phyloP scores from a whole-genome alignment of 2,329 filamentous ascomycete species.

The Chaetomiaceae sp. region DNA sequence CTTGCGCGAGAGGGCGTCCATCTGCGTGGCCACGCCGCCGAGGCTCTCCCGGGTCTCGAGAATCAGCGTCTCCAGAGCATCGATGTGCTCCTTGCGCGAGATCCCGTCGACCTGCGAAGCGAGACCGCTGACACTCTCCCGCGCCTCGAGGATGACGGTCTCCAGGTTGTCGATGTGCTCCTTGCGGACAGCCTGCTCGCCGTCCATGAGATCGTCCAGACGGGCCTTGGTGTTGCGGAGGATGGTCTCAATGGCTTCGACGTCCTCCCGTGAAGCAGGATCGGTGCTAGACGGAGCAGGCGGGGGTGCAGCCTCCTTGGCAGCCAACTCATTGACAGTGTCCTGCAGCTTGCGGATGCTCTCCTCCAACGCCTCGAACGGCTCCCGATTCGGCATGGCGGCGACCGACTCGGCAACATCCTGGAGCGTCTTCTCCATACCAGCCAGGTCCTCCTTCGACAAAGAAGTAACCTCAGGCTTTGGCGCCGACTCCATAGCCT shows the following conservation, averaged over 20 bases:
- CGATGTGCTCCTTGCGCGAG: conserved; percentile 60
- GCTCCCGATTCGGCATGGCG: conserved; percentile 16
- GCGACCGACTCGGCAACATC: conserved; percentile 36
- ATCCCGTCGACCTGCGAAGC: conserved; percentile 63
- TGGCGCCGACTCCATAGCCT: conserved; percentile 60
- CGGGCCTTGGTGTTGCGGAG: conserved; percentile 84
- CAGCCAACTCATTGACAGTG: conserved; percentile 32
- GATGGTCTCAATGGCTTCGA: conserved; percentile 85
- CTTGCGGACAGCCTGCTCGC: conserved; percentile 64
- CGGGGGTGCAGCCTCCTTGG: conserved; percentile 24
- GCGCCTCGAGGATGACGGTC: conserved; percentile 63
- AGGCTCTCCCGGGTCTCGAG: conserved; percentile 73
- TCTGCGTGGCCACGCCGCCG: conserved; percentile 57
- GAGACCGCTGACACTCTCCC: conserved; percentile 66
- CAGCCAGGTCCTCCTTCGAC: conserved; percentile 31
- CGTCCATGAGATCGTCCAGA: conserved; percentile 73
- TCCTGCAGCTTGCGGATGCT: conserved; percentile 25
- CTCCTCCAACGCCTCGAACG: conserved; percentile 22
- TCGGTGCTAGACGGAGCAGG: conserved; percentile 35
- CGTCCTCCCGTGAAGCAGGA: conserved; percentile 71
- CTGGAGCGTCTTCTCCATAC: conserved; percentile 50
- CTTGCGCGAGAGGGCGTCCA: conserved; percentile 69
- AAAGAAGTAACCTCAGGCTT: conserved; percentile 30
- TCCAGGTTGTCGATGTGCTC: conserved; percentile 65
- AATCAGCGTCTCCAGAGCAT: conserved; percentile 61